Evolutionary conservation across 2,329 filamentous ascomycete species (phyloP), one percentile per base, ranked within the genome.

Genomic region (Tolypocladium guangdongense): DNA sequence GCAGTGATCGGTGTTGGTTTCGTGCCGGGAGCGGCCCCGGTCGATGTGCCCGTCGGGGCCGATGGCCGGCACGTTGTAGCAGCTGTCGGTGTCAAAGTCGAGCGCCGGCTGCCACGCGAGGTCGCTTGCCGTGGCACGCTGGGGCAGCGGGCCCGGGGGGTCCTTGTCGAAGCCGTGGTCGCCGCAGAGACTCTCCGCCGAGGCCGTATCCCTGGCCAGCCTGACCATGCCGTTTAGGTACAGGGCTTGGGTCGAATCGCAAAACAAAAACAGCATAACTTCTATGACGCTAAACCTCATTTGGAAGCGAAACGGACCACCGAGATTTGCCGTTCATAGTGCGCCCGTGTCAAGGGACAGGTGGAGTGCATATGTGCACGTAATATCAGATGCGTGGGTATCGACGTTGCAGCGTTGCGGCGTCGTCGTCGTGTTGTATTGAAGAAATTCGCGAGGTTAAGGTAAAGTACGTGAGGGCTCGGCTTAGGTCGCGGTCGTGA

Each of bases 41-140:
- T 60, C 61, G 24, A 70, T 62, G 18, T 64, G 64, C 10, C 69
- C 68, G 35, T 65, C 54, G 6, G 63, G 59, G 35, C 62, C 66
- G 52, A 73, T 71, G 20, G 70, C 71, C 3, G 69, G 66, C 2
- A 65, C 66, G 57, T 72, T 72, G 56, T 73, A 73, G 59, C 70
- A 73, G 20, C 67, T 60, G 49, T 71, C 63, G 7, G 59, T 63
- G 49, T 67, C 70, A 57, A 68, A 66, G 61, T 73, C 59, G 16
- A 60, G 37, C 3, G 54, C 55, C 2, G 65, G 64, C 54, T 64
- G 61, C 59, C 59, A 65, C 39, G 48, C 52, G 43, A 60, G 55
- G 46, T 63, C 60, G 41, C 57, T 45, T 20, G 51, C 55, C 2
- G 61, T 61, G 22, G 60, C 59, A 14, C 54, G 50, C 32, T 57